Evolutionary conservation across 352 stramenopile species (phyloP).

Genomic region (Globisporangium cylindrosporum): DNA sequence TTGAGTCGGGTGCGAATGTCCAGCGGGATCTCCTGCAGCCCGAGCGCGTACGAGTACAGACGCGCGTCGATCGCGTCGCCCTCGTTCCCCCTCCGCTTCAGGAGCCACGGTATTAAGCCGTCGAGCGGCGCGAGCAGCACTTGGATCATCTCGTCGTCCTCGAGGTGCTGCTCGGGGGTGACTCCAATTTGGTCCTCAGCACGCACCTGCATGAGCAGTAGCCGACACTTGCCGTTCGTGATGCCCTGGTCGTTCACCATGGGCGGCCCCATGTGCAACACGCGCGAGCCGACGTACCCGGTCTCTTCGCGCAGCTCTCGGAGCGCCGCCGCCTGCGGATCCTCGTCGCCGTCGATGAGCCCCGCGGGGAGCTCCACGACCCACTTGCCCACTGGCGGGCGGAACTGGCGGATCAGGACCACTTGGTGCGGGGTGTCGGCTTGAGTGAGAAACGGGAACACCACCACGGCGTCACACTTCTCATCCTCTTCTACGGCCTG

Average conservation of each 20-base stretch:
- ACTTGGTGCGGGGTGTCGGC: slow-evolving; percentile 29
- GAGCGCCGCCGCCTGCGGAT: slow-evolving; percentile 62
- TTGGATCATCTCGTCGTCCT: slow-evolving; percentile 71
- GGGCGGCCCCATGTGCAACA: slow-evolving; percentile 55
- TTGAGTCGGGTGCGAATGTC: neutral
- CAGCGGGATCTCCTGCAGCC: slow-evolving; percentile 11
- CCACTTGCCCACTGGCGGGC: slow-evolving; percentile 78
- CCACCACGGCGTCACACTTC: slow-evolving; percentile 65
- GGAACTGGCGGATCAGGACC: slow-evolving; percentile 90
- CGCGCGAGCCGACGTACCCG: slow-evolving; percentile 42
- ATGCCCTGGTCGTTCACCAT: slow-evolving; percentile 84
- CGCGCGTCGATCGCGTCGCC: slow-evolving; percentile 16
- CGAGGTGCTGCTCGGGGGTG: slow-evolving; percentile 39
- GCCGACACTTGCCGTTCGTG: slow-evolving; percentile 66
- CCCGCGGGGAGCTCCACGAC: slow-evolving; percentile 91
- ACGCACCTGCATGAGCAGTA: slow-evolving; percentile 59
- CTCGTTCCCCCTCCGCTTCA: neutral
- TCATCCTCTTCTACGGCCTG: neutral
- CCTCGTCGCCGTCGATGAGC: slow-evolving; percentile 87
- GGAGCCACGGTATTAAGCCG: slow-evolving; percentile 61
- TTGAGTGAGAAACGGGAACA: slow-evolving; percentile 67
- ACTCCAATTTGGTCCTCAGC: slow-evolving; percentile 32
- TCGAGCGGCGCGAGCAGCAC: slow-evolving; percentile 59
- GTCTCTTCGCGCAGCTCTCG: slow-evolving; percentile 90
- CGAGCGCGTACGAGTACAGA: slow-evolving; percentile 16